These are phyloP conservation scores for Trametes meyenii DNA, from an alignment of 768 basidiomycete genomes.

Conservation along the genomic window DNA sequence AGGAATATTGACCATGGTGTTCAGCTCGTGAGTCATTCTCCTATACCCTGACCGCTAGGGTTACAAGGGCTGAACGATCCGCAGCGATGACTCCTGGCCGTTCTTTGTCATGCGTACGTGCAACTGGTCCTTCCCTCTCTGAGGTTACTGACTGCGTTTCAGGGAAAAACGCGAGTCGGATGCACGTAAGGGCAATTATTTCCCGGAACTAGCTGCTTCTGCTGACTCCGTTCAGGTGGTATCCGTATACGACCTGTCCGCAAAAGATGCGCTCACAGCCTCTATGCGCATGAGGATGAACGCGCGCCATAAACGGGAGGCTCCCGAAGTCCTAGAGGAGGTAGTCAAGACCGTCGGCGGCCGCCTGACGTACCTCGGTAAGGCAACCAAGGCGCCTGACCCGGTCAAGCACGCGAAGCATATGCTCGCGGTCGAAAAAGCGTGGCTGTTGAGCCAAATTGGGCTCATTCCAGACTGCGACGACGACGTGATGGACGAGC, in stretches of 20 bases:
- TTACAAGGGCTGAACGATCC: conserved; percentile 18
- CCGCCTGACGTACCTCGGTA: conserved; percentile 74
- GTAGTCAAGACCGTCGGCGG: conserved; percentile 73
- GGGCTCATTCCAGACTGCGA: conserved; percentile 83
- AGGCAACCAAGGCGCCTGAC: conserved; percentile 61
- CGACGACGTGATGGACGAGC: conserved; percentile 91
- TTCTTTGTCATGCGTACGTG: conserved; percentile 65
- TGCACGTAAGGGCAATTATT: conserved; percentile 54
- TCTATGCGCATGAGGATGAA: conserved; percentile 53
- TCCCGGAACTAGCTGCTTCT: background rate
- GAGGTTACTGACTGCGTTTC: conserved; percentile 22
- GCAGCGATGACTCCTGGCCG: conserved; percentile 85
- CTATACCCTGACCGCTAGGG: background rate
- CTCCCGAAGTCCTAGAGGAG: conserved; percentile 45
- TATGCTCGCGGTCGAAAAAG: conserved; percentile 72
- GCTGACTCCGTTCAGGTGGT: conserved; percentile 49
- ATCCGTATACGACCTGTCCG: conserved; percentile 70
- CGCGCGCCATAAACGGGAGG: conserved; percentile 36
- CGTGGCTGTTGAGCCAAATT: conserved; percentile 78
- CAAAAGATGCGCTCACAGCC: conserved; percentile 60
- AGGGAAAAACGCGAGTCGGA: conserved; percentile 73
- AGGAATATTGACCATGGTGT: conserved; percentile 81
- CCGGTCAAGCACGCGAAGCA: conserved; percentile 66
- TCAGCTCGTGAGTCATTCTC: conserved; percentile 58
- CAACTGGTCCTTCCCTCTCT: conserved; percentile 1